Percentiles rank a stretch among this genome's conserved stretches.
These are phyloP conservation scores for Wickerhamia fluorescens DNA, from an alignment of 805 yeast species.

Conservation along the genomic window DNA sequence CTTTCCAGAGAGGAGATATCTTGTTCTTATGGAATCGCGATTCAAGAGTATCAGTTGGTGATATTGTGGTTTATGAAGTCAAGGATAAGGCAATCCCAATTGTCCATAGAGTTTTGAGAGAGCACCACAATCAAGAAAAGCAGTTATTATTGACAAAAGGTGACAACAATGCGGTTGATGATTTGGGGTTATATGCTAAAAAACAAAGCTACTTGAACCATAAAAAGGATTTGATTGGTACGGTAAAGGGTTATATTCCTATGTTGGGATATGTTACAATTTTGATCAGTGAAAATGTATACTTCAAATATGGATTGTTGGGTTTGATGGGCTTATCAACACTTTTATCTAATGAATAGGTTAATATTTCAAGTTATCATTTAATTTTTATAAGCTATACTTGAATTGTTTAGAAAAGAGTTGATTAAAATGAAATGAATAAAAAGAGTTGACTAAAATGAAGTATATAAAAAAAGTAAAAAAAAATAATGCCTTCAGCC, in stretches of 20 bases:
- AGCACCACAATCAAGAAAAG: conserved; percentile 53
- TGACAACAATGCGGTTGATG: conserved; percentile 91
- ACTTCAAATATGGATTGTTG: conserved; percentile 71
- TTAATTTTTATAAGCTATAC: too few relatives aligned
- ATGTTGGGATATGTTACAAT: conserved; percentile 87
- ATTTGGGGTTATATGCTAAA: conserved; percentile 74
- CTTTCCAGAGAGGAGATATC: conserved; percentile 96
- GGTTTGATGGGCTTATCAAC: conserved; percentile 71
- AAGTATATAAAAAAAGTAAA: too few relatives aligned
- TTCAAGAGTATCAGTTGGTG: conserved; percentile 66
- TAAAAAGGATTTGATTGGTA: conserved; percentile 73
- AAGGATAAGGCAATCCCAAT: conserved; percentile 82
- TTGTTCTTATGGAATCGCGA: conserved; percentile 87
- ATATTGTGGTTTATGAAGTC: conserved; percentile 87
- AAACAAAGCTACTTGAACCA: conserved; percentile 73
- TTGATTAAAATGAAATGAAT: too few relatives aligned
- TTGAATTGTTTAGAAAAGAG: too few relatives aligned
- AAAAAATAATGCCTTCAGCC: conserved; percentile 19
- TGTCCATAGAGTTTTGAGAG: conserved; percentile 89
- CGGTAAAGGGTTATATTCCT: conserved; percentile 90
- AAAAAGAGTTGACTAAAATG: too few relatives aligned
- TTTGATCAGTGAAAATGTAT: conserved; percentile 79
- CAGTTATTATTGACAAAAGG: conserved; percentile 89
- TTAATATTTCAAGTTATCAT: background rate
- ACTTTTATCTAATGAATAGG: conserved; percentile 31